These are phyloP conservation scores for Phaseolus lunatus DNA, from an alignment of 306 rosid genomes.

Conservation along the genomic window DNA sequence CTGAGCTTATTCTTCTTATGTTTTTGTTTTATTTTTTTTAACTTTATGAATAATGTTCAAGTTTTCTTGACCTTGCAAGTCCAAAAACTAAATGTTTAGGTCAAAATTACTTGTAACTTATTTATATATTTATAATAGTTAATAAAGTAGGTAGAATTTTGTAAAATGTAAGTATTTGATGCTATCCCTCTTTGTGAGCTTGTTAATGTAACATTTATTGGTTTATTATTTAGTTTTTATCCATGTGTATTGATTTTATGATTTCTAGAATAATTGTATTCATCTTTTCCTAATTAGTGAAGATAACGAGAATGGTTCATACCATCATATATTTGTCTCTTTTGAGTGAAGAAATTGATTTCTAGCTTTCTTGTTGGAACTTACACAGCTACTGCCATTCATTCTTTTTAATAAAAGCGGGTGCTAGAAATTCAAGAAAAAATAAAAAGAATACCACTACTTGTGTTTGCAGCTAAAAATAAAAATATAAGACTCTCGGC, in stretches of 20 bases:
- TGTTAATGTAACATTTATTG: too few species aligned
- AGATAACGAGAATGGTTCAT: constrained; percentile 14
- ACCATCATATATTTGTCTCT: neutral
- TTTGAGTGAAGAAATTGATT: neutral
- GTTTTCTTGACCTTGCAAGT: constrained; percentile 99
- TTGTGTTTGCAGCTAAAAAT: too few species aligned
- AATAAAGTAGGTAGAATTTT: neutral
- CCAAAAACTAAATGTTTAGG: neutral
- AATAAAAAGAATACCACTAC: too few species aligned
- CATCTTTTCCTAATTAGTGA: neutral
- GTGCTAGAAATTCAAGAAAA: too few species aligned
- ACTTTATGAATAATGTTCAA: constrained; percentile 50
- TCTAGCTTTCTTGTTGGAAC: constrained; percentile 6
- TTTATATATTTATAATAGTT: neutral
- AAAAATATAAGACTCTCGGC: too few species aligned
- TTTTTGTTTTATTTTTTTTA: constrained; percentile 8
- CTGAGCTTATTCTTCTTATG: constrained; percentile 76
- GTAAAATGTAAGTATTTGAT: neutral
- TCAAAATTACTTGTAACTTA: constrained; percentile 2
- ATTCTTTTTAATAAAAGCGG: neutral
- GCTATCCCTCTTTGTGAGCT: constrained; percentile 53
- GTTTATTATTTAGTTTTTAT: too few species aligned
- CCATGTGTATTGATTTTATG: too few species aligned
- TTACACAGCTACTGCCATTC: neutral
- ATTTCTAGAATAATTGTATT: neutral